phyloP scores from a whole-genome alignment of 78 protist species.

The Paratrimastix pyriformis region DNA sequence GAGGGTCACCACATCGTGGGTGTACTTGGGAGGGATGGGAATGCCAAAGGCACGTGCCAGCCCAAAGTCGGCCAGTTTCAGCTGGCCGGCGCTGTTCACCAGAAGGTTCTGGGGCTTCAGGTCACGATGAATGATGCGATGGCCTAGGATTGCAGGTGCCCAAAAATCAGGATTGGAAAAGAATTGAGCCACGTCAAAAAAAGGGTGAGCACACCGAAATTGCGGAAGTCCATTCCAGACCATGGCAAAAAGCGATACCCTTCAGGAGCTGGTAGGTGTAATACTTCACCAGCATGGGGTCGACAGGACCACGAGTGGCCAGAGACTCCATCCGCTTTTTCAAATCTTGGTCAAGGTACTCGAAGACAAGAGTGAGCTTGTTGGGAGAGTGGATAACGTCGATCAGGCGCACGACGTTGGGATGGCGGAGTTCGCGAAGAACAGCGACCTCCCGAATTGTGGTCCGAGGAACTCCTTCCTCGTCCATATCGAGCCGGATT shows the following conservation, averaged over 20 bases:
- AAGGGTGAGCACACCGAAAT: no score
- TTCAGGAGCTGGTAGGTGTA: conserved; percentile 18
- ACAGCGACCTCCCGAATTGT: conserved; percentile 93
- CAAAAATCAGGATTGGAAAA: no score
- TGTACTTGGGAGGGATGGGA: conserved; percentile 85
- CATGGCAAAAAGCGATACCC: conserved; percentile 27
- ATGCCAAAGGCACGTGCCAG: conserved; percentile 85
- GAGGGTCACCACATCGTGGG: conserved; percentile 71
- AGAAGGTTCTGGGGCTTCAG: conserved; percentile 40
- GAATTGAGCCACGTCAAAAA: no score
- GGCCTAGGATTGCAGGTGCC: no score
- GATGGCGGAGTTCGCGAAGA: conserved; percentile 86
- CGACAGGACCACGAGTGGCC: background rate
- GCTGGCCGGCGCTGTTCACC: conserved; percentile 2
- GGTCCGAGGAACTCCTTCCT: conserved; percentile 96
- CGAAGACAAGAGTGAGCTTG: conserved; percentile 23
- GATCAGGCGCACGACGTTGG: conserved; percentile 73
- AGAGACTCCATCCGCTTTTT: conserved; percentile 6
- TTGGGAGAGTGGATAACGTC: conserved; percentile 16
- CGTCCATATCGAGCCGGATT: conserved; percentile 89
- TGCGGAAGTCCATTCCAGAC: no score
- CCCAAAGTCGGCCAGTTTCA: conserved; percentile 35
- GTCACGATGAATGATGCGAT: conserved; percentile 35
- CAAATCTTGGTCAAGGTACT: conserved; percentile 19
- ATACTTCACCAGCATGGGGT: background rate